Conservation (phyloP, 225 moss, liverwort and hornwort species). For the Bryum argenteum region DNA sequence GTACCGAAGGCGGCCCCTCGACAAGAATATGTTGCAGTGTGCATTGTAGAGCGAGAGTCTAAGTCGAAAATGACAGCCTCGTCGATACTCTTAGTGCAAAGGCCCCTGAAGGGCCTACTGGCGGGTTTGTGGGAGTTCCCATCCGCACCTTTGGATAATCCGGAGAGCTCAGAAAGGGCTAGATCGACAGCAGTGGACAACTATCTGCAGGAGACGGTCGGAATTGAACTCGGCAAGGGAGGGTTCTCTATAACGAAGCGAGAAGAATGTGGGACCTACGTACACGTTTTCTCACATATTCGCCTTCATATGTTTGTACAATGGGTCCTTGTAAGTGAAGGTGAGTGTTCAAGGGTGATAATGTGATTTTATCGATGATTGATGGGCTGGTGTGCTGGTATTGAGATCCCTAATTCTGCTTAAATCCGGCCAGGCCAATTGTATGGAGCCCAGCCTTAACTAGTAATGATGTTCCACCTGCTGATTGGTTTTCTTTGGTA, state of each 20-base stretch:
- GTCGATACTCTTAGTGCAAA: constrained; percentile 69
- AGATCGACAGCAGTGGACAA: constrained; percentile 63
- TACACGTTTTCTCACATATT: constrained; percentile 91
- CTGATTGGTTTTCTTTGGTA: not conserved
- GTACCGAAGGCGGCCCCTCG: constrained; percentile 69
- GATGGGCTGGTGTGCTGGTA: constrained; percentile 12
- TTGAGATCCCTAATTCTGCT: not conserved
- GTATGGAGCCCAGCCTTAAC: no score
- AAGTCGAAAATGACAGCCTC: constrained; percentile 32
- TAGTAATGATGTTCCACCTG: not conserved
- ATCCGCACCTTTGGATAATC: constrained; percentile 62
- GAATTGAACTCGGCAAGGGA: constrained; percentile 42
- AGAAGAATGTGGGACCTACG: constrained; percentile 66
- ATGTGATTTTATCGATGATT: not conserved
- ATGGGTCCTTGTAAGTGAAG: constrained; percentile 64
- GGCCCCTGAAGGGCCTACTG: constrained; percentile 79
- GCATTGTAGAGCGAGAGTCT: constrained; percentile 65
- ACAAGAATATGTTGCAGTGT: constrained; percentile 76
- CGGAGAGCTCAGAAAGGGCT: constrained; percentile 42
- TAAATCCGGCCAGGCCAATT: not conserved
- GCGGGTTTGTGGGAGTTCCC: constrained; percentile 99
- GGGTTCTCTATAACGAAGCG: constrained; percentile 45
- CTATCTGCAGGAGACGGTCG: constrained; percentile 54
- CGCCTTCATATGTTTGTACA: constrained; percentile 89
- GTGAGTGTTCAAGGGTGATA: constrained; percentile 34